These are phyloP conservation scores for Dalbergia cochinchinensis DNA, from an alignment of 306 rosid species.

Conservation along the genomic window DNA sequence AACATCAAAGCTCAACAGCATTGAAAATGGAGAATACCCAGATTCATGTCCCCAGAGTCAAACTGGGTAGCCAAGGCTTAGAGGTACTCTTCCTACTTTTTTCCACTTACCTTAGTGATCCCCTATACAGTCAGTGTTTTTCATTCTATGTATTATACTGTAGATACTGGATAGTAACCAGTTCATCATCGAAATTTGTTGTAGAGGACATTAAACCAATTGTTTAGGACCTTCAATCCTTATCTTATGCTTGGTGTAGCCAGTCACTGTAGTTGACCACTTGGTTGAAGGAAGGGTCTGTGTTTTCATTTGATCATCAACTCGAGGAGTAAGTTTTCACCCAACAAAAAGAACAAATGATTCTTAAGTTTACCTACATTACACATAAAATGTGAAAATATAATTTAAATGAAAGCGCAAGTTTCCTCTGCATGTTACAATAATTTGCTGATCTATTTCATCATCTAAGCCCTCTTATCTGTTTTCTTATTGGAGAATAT, in stretches of 20 bases:
- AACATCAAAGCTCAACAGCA: neutral
- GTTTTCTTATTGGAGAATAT: neutral
- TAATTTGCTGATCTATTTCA: neutral
- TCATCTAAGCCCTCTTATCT: neutral
- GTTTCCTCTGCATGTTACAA: neutral
- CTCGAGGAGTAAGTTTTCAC: neutral
- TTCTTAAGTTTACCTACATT: neutral
- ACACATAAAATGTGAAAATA: conserved; percentile 16
- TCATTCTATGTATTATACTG: neutral
- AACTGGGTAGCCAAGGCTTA: conserved; percentile 80
- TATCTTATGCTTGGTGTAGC: neutral
- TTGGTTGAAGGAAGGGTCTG: neutral
- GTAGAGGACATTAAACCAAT: neutral
- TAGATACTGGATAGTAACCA: neutral
- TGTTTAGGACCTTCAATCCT: neutral
- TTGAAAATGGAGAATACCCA: conserved; percentile 54
- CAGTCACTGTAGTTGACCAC: neutral
- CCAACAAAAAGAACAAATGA: neutral
- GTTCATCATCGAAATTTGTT: conserved; percentile 13
- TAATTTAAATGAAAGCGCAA: conserved; percentile 13
- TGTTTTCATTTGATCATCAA: neutral
- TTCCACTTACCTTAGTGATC: neutral
- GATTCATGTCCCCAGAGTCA: conserved; percentile 64
- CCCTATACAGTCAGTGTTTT: neutral
- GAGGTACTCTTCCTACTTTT: conserved; percentile 52